Conservation (phyloP, 1,139 yeast genomes). For the Chernovozyma sophiae-reginae region DNA sequence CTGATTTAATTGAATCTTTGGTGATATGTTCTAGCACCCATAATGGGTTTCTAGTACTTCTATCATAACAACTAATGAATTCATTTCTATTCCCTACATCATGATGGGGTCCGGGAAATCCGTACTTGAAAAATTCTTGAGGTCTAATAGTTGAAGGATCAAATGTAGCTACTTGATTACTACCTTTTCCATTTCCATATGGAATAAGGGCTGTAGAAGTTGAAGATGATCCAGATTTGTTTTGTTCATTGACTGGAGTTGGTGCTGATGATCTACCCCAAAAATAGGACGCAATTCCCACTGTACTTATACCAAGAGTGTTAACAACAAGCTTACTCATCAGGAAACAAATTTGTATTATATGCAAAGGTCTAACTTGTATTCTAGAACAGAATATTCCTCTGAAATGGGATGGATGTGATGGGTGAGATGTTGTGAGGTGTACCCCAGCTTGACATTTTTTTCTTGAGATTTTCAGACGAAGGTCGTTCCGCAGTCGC, state of each 20-base stretch:
- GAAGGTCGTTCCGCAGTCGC: no score
- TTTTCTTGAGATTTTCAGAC: no score
- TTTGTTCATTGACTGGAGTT: slow-evolving; percentile 9
- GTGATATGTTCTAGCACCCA: slow-evolving; percentile 92
- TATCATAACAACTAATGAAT: slow-evolving; percentile 80
- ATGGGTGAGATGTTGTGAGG: no score
- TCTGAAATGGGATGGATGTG: no score
- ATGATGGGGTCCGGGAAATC: slow-evolving; percentile 92
- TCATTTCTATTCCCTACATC: slow-evolving; percentile 73
- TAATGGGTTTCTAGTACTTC: slow-evolving; percentile 81
- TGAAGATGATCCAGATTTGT: slow-evolving; percentile 8
- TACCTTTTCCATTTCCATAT: slow-evolving; percentile 12
- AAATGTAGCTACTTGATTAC: slow-evolving; percentile 14
- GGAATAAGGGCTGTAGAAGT: slow-evolving; percentile 13
- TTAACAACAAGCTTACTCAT: slow-evolving; percentile 32
- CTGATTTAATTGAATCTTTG: slow-evolving; percentile 53
- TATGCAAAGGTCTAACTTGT: no score
- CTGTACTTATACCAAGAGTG: slow-evolving; percentile 32
- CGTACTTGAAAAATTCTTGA: slow-evolving; percentile 75
- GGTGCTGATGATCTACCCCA: slow-evolving; percentile 34
- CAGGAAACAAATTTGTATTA: no score
- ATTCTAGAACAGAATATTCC: no score
- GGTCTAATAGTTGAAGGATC: slow-evolving; percentile 52
- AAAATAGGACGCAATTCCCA: slow-evolving; percentile 42
- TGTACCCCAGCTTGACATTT: no score